phyloP scores from a whole-genome alignment of 352 stramenopile genomes.

The Thraustotheca clavata region DNA sequence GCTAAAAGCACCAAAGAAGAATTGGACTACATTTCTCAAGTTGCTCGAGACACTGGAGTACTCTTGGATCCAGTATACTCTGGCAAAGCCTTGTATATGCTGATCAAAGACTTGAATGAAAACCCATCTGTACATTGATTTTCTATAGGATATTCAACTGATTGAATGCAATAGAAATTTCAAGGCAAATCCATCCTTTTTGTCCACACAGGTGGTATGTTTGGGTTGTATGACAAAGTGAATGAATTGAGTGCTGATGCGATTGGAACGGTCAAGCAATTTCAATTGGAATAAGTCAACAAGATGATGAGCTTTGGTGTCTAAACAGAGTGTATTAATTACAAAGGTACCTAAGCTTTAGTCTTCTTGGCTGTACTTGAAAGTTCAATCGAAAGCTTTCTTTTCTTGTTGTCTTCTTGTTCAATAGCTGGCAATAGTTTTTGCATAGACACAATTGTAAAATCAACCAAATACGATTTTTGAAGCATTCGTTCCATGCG shows the following conservation, averaged over 20 bases:
- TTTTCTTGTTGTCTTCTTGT: background rate
- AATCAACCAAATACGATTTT: conserved; percentile 96
- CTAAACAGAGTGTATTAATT: too few species aligned
- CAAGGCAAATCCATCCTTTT: conserved; percentile 81
- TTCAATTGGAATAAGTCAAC: conserved; percentile 3
- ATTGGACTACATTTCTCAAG: conserved; percentile 62
- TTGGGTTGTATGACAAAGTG: conserved; percentile 89
- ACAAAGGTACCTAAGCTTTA: too few species aligned
- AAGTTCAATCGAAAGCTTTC: background rate
- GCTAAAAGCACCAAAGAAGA: conserved; percentile 67
- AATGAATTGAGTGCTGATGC: conserved; percentile 41
- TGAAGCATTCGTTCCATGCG: conserved; percentile 93
- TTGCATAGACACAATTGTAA: conserved; percentile 83
- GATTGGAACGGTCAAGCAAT: background rate
- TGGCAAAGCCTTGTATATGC: conserved; percentile 76
- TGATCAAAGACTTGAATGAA: conserved; percentile 69
- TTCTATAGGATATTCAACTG: background rate
- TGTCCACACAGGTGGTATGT: conserved; percentile 85
- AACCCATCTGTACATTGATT: conserved; percentile 26
- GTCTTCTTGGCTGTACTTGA: background rate
- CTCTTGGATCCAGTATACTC: conserved; percentile 85
- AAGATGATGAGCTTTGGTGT: too few species aligned
- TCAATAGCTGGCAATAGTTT: conserved; percentile 41
- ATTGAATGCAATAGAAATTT: conserved; percentile 51
- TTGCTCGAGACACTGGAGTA: conserved; percentile 64